A percentile compares a stretch with the other conserved stretches of the same genome.
phyloP scores from a whole-genome alignment of 1,284 basidiomycete species.

The Cutaneotrichosporon cavernicola region DNA sequence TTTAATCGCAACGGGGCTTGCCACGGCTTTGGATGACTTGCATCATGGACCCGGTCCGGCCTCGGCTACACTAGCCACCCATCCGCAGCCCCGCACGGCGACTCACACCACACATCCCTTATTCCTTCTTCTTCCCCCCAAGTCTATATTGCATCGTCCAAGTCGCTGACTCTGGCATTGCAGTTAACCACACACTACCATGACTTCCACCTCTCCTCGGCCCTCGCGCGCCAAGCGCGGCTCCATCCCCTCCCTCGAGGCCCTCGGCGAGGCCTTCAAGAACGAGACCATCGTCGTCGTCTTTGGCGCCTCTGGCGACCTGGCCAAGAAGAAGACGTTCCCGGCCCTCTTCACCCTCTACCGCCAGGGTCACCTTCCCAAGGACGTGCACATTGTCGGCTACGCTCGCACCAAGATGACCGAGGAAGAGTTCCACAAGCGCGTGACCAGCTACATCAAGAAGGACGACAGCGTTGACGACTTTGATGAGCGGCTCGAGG shows the following conservation, averaged over 20 bases:
- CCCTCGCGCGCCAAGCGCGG: constrained; percentile 34
- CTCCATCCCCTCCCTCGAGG: constrained; percentile 79
- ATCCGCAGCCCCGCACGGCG: neutral
- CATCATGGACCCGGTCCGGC: neutral
- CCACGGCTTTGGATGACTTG: neutral
- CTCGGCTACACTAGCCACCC: neutral
- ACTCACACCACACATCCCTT: neutral
- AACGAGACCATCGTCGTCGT: constrained; percentile 89
- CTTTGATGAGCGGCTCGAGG: constrained; percentile 62
- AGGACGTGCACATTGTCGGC: constrained; percentile 81
- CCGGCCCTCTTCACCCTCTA: constrained; percentile 89
- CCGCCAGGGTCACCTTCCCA: constrained; percentile 74
- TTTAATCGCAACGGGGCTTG: neutral
- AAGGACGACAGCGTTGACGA: constrained; percentile 60
- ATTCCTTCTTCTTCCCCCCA: neutral
- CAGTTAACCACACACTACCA: neutral
- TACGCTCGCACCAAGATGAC: constrained; percentile 83
- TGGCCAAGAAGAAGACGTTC: constrained; percentile 99
- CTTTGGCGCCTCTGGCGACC: constrained; percentile 92
- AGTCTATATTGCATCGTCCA: neutral
- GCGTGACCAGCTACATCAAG: constrained; percentile 80
- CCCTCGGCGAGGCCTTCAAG: constrained; percentile 67
- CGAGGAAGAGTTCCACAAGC: constrained; percentile 76
- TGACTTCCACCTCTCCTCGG: constrained; percentile 2
- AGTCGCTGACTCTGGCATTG: neutral